phyloP scores from a whole-genome alignment of 2,329 filamentous ascomycete species.

The Epichloe aotearoae region DNA sequence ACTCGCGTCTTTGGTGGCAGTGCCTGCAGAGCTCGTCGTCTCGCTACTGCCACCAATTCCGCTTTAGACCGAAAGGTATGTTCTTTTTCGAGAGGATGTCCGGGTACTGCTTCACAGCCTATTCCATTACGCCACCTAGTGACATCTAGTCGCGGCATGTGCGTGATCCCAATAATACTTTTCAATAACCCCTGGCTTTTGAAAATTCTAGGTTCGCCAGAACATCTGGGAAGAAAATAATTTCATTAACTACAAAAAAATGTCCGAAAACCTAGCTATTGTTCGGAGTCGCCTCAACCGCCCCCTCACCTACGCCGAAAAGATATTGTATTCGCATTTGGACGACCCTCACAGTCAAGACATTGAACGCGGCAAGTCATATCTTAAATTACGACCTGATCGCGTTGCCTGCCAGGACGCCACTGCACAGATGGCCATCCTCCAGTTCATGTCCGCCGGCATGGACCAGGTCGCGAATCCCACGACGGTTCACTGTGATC shows the following conservation, averaged over 20 bases:
- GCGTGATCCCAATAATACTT: neutral
- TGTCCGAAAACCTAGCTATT: slow-evolving; percentile 91
- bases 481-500: slow-evolving; percentile 94
- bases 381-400: slow-evolving; percentile 92
- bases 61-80: slow-evolving; percentile 79
- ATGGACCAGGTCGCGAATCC: slow-evolving; percentile 93
- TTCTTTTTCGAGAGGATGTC: neutral
- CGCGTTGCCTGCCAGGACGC: slow-evolving; percentile 99
- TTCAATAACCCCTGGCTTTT: neutral
- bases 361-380: slow-evolving; percentile 88
- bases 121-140: neutral
- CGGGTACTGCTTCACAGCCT: neutral
- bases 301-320: slow-evolving; percentile 90
- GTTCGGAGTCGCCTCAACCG: slow-evolving; percentile 83
- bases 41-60: slow-evolving; percentile 78
- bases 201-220: slow-evolving; percentile 57
- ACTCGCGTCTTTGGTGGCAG: slow-evolving; percentile 40
- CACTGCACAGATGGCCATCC: slow-evolving; percentile 97
- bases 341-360: slow-evolving; percentile 95
- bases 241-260: slow-evolving; percentile 99
- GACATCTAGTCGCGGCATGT: neutral
- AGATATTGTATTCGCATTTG: slow-evolving; percentile 97
- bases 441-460: slow-evolving; percentile 99
- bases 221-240: slow-evolving; percentile 92
- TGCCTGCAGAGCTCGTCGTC: slow-evolving; percentile 51